Conservation (phyloP, 352 stramenopile species). For the Phytophthora pseudosyringae region DNA sequence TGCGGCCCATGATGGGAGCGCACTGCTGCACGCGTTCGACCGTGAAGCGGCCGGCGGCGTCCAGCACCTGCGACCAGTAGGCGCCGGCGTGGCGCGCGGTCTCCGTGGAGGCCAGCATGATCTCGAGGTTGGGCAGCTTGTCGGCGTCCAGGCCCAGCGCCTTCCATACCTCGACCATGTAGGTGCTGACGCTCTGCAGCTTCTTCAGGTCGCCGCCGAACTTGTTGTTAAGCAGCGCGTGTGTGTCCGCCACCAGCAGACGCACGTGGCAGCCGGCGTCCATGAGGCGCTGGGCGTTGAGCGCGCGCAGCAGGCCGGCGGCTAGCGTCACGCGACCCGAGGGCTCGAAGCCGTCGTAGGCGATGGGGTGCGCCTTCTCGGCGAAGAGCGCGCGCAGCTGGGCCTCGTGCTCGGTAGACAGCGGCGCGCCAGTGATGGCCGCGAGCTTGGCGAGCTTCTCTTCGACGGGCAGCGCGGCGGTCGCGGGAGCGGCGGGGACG, state of each 20-base stretch:
- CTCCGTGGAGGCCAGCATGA: conserved; percentile 98
- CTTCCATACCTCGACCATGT: conserved; percentile 99
- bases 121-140: conserved; percentile 94
- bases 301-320: conserved; percentile 92
- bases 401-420: conserved; percentile 54
- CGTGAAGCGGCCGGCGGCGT: conserved; percentile 89
- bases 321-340: conserved; percentile 99
- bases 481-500: conserved; percentile 27
- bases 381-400: conserved; percentile 85
- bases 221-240: conserved; percentile 99
- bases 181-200: conserved; percentile 93
- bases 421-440: conserved; percentile 54
- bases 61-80: conserved; percentile 95
- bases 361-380: conserved; percentile 85
- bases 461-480: conserved; percentile 55
- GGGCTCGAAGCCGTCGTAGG: conserved; percentile 99
- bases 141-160: conserved; percentile 95
- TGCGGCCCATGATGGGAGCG: conserved; percentile 98
- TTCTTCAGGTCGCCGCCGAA: conserved; percentile 98
- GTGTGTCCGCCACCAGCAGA: conserved; percentile 99
- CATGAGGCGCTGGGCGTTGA: conserved; percentile 95
- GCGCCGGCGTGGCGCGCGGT: conserved; percentile 86
- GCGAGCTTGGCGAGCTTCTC: conserved; percentile 70
- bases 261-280: conserved; percentile 94
- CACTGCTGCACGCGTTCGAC: conserved; percentile 97